A percentile compares a stretch with the other conserved stretches of the same genome.
These are phyloP conservation scores for Ophiocordyceps sinensis DNA, from an alignment of 2,329 filamentous ascomycete species.

Conservation along the genomic window DNA sequence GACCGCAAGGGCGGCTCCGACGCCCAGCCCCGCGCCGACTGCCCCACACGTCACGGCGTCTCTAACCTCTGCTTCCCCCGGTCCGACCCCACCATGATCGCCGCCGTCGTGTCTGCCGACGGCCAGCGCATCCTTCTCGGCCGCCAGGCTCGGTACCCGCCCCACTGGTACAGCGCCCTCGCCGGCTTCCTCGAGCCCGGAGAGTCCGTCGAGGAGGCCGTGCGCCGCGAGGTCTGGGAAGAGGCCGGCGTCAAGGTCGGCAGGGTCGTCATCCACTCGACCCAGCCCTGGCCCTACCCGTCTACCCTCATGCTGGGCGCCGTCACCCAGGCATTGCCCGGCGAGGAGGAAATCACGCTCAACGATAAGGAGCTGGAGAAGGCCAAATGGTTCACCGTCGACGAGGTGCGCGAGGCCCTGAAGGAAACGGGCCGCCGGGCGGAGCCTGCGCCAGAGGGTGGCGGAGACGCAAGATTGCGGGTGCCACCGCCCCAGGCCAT, in stretches of 20 bases:
- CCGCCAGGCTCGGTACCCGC: slow-evolving; percentile 70
- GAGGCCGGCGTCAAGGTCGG: slow-evolving; percentile 66
- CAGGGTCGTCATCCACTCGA: slow-evolving; percentile 67
- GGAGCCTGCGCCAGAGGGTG: slow-evolving; percentile 47
- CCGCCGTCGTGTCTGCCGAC: slow-evolving; percentile 74
- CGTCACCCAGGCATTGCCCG: slow-evolving; percentile 68
- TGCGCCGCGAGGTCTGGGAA: slow-evolving; percentile 74
- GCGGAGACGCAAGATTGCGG: slow-evolving; percentile 63
- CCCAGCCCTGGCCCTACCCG: slow-evolving; percentile 80
- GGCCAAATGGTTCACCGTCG: slow-evolving; percentile 75
- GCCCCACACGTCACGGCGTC: slow-evolving; percentile 68
- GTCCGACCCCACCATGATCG: slow-evolving; percentile 91
- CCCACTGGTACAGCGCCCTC: slow-evolving; percentile 76
- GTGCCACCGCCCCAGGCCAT: slow-evolving; percentile 81
- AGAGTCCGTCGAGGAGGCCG: slow-evolving; percentile 74
- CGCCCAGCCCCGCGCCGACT: slow-evolving; percentile 47
- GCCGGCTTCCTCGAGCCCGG: slow-evolving; percentile 77
- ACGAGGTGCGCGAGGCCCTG: slow-evolving; percentile 67
- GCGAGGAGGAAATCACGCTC: slow-evolving; percentile 59
- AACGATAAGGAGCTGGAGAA: slow-evolving; percentile 86
- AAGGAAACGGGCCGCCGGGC: slow-evolving; percentile 50
- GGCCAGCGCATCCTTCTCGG: slow-evolving; percentile 69
- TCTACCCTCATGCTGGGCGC: slow-evolving; percentile 77
- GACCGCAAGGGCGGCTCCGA: slow-evolving; percentile 38
- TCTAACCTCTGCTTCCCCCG: slow-evolving; percentile 88